Evolutionary conservation across 441 rosid species (phyloP), one percentile per base, ranked within the genome.

Genomic region (Daphne laureola): DNA sequence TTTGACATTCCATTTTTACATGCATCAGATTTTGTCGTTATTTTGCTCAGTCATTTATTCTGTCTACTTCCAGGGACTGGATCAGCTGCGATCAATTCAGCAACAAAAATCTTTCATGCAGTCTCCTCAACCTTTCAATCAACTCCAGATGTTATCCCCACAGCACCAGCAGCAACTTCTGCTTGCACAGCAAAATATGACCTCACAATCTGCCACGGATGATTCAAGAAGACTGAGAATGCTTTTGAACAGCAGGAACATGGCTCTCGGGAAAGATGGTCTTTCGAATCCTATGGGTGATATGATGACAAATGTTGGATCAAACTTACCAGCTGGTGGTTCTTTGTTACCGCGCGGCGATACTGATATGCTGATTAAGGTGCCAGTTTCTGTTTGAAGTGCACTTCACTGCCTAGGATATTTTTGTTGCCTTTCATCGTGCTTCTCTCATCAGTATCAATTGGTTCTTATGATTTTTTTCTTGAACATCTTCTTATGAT

Each of bases 111-210:
- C 95, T 61, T 74, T 67, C 66, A 74, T 88, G 61, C 96, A 78
- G 72, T 73, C 98, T 52, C 86, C 87, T 49, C 93, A 81, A 71
- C 77, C 91, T 50, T 78, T 81, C 71, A 85, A 76, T 62, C 90
- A 82, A 59, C 82, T 90, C 67, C 91, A 83, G 75, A 78, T 82
- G 86, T 43, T 84, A 66, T 47, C 86, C 53, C 86, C 89, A 25
- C 94, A 83, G 58, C 95, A 86, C 57, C 96, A 81, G 67, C 97
- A 83, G 67, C 97, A 83, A 60, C 86, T 80, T 63, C 65, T 87
- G 84, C 81, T 87, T 51, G 84, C 96, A 23, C 96, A 83, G 55
- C 97, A 83, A 66, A 87, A 61, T 66, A 49, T 83, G 63, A 79
- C 88, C 26, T 77, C 84, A 15, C 87, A 89, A 48, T 66, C 92